phyloP scores from a whole-genome alignment of 345 rosid species.

The Pistacia vera region DNA sequence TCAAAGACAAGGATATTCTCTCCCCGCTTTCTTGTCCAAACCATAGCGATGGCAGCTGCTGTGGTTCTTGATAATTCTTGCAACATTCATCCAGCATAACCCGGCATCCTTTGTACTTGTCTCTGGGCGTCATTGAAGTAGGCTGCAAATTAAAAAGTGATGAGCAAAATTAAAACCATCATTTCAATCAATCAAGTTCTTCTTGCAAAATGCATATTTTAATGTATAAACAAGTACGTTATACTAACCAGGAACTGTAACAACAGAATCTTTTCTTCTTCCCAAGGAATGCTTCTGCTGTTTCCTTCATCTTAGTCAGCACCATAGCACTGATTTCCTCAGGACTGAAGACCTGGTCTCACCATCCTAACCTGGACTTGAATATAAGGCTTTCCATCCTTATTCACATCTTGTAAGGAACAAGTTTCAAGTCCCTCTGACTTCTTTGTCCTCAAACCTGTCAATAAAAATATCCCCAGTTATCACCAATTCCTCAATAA shows the following conservation, averaged over 20 bases:
- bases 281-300: constrained; percentile 98
- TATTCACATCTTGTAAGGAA: constrained; percentile 91
- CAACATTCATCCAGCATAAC: constrained; percentile 95
- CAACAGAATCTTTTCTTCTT: constrained; percentile 97
- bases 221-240: not conserved
- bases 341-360: constrained; percentile 93
- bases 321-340: constrained; percentile 97
- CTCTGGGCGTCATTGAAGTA: constrained; percentile 99
- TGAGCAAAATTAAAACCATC: not conserved
- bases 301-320: constrained; percentile 93
- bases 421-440: constrained; percentile 92
- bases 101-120: constrained; percentile 98
- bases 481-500: not conserved
- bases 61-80: constrained; percentile 99
- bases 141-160: constrained; percentile 50
- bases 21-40: constrained; percentile 94
- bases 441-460: constrained; percentile 94
- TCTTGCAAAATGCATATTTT: not conserved
- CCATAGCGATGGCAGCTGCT: constrained; percentile 99
- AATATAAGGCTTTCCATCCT: constrained; percentile 94
- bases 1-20: constrained; percentile 98
- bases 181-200: not conserved
- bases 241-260: constrained; percentile 91
- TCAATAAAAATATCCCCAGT: constrained; percentile 5
- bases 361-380: constrained; percentile 88